Evolutionary conservation across 2,329 filamentous ascomycete genomes (phyloP), one percentile per base, ranked within the genome.

Genomic region (Apiospora marii): DNA sequence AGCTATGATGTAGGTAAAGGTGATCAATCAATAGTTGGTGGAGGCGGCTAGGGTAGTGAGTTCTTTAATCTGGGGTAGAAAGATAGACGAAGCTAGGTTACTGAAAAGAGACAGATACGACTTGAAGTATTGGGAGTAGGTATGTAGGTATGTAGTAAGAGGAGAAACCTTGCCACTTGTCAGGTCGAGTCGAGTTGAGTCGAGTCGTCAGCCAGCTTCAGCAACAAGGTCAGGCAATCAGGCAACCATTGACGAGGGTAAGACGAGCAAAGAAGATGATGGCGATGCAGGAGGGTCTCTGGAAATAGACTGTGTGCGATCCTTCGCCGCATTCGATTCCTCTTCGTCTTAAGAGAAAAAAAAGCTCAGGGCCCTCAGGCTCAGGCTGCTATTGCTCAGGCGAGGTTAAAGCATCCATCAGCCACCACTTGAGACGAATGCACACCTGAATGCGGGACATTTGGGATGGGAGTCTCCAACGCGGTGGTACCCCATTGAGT

Each of bases 381-480:
- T 30, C 37, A 24, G 22, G 37, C 37, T 41, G 10, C 37, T 41
- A 41, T 6, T 58, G n/a, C 53, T 22, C 53, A 61, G 53, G 53
- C 53, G 53, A 41, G 58, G 34, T 64, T 41, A 41, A n/a, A 64
- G 58, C 58, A 49, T 49, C 44, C 67, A 46, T 49, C 27, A 69
- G 67, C 67, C 67, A 69, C 67, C 10, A 49, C 67, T 69, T 49
- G 67, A 69, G 67, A 69, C 67, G 67, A 69, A 49, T 46, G 48
- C 67, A 49, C 22, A 34, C 44, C 44, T 69, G 67, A 49, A 37
- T 69, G 67, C 67, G 67, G 67, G 67, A 69, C 67, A 64, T 69
- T 69, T 69, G 67, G 27, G 67, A 37, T 24, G 44, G 67, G 43
- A 41, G 58, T 64, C 58, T 64, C 58, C 58, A 64, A 64, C 34